Conservation (phyloP, 352 stramenopile species). For the Phytophthora pistaciae region DNA sequence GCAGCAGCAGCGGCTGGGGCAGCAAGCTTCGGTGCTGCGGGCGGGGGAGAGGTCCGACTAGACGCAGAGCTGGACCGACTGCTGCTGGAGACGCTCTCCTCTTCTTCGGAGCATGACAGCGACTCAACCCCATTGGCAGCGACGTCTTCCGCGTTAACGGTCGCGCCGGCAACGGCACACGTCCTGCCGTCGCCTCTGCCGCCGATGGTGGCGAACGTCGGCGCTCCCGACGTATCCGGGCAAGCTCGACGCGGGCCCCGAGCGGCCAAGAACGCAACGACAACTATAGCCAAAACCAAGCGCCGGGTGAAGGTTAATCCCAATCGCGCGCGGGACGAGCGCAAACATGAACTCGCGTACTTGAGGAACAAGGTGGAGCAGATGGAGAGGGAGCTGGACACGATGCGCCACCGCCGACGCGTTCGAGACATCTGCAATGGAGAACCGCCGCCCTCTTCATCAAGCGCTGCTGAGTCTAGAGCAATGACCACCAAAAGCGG, state of each 20-base stretch:
- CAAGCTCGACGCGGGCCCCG: conserved; percentile 11
- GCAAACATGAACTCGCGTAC: conserved; percentile 44
- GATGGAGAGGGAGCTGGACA: conserved; percentile 39
- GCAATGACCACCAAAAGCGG: conserved; percentile 10
- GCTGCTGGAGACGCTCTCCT: conserved; percentile 32
- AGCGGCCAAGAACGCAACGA: conserved; percentile 13
- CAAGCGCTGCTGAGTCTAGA: background rate
- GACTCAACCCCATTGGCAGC: conserved; percentile 4
- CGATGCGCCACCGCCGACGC: conserved; percentile 22
- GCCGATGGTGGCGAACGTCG: conserved; percentile 13
- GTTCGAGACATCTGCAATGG: conserved; percentile 15
- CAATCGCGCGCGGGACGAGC: conserved; percentile 42
- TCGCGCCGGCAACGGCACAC: background rate
- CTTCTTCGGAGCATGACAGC: conserved; percentile 26
- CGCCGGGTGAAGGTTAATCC: conserved; percentile 40
- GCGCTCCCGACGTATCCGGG: background rate
- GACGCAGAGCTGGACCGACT: conserved; percentile 37
- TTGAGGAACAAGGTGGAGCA: conserved; percentile 43
- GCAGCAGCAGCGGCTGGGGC: background rate
- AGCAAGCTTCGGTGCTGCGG: conserved; percentile 3
- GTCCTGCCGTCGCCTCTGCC: conserved; percentile 14
- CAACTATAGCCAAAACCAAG: conserved; percentile 33
- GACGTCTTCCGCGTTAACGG: conserved; percentile 3
- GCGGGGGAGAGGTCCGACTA: conserved; percentile 22
- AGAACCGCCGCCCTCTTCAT: conserved; percentile 3